These are phyloP conservation scores for Hippophae tibetana DNA, from an alignment of 306 rosid genomes.

Conservation along the genomic window DNA sequence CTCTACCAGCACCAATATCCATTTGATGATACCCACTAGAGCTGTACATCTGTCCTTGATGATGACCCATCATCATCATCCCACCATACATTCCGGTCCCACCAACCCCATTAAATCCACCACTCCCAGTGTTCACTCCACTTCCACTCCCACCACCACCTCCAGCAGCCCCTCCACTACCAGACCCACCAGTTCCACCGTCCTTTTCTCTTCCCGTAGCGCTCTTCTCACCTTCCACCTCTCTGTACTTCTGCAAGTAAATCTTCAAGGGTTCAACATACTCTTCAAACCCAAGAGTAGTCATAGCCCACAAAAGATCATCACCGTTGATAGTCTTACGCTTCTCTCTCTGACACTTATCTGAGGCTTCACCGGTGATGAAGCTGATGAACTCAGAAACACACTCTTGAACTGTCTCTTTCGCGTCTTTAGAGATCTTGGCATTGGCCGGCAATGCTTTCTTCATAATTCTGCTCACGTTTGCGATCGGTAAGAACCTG, in stretches of 20 bases:
- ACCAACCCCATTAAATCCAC: slow-evolving; percentile 17
- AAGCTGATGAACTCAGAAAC: slow-evolving; percentile 67
- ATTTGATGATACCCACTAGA: slow-evolving; percentile 38
- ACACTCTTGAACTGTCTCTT: slow-evolving; percentile 59
- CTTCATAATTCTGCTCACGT: slow-evolving; percentile 70
- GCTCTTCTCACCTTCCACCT: slow-evolving; percentile 55
- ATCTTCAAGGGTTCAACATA: slow-evolving; percentile 53
- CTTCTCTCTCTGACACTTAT: slow-evolving; percentile 66
- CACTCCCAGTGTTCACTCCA: neutral
- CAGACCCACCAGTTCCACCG: slow-evolving; percentile 16
- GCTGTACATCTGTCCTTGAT: slow-evolving; percentile 43
- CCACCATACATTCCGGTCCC: slow-evolving; percentile 41
- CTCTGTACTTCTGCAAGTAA: slow-evolving; percentile 54
- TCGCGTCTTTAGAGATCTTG: slow-evolving; percentile 62
- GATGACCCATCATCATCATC: slow-evolving; percentile 40
- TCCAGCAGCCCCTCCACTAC: slow-evolving; percentile 18
- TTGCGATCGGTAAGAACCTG: slow-evolving; percentile 58
- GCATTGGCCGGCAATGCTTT: slow-evolving; percentile 69
- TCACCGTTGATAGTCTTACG: slow-evolving; percentile 71
- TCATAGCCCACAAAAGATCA: slow-evolving; percentile 62
- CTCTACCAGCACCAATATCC: slow-evolving; percentile 17
- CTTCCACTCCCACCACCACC: slow-evolving; percentile 26
- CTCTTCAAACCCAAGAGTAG: slow-evolving; percentile 56
- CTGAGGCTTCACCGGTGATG: slow-evolving; percentile 58
- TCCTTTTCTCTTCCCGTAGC: slow-evolving; percentile 35